Evolutionary conservation across 1,284 basidiomycete genomes (phyloP).

Genomic region (Boletus chippewaensis): DNA sequence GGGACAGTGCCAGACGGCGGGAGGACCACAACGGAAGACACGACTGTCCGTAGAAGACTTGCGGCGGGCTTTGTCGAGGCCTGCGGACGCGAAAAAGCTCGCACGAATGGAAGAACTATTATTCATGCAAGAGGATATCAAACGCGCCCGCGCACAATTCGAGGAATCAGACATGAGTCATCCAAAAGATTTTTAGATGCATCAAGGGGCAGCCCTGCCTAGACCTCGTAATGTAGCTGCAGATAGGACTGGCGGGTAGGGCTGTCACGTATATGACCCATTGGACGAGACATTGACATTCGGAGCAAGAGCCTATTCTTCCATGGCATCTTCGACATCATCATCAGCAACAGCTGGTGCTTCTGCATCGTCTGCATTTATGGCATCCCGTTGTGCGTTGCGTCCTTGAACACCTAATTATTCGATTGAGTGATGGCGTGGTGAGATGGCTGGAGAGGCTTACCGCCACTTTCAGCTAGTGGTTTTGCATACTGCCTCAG

Average conservation of each 20-base stretch:
- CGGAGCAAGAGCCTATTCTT: constrained; percentile 37
- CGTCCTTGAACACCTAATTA: constrained; percentile 52
- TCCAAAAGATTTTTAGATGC: constrained; percentile 38
- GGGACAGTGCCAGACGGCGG: constrained; percentile 63
- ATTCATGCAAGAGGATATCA: constrained; percentile 90
- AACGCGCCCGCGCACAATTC: constrained; percentile 78
- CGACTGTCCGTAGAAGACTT: constrained; percentile 77
- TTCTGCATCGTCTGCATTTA: constrained; percentile 17
- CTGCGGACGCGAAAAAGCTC: constrained; percentile 80
- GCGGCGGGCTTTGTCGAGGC: constrained; percentile 64
- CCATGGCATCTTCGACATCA: constrained; percentile 54
- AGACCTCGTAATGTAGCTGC: not conserved
- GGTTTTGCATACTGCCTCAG: constrained; percentile 67
- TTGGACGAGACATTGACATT: constrained; percentile 1
- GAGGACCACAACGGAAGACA: constrained; percentile 59
- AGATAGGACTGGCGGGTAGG: not conserved
- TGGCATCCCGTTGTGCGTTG: constrained; percentile 26
- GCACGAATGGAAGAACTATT: constrained; percentile 83
- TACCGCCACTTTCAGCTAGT: constrained; percentile 63
- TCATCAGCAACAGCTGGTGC: constrained; percentile 16
- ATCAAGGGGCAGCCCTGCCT: not conserved
- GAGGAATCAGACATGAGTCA: constrained; percentile 58
- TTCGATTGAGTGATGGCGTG: constrained; percentile 10
- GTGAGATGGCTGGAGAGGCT: constrained; percentile 19
- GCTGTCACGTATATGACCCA: not conserved